phyloP scores from a whole-genome alignment of 192 early-diverging fungal genomes.

The Backusella mclennaniae region DNA sequence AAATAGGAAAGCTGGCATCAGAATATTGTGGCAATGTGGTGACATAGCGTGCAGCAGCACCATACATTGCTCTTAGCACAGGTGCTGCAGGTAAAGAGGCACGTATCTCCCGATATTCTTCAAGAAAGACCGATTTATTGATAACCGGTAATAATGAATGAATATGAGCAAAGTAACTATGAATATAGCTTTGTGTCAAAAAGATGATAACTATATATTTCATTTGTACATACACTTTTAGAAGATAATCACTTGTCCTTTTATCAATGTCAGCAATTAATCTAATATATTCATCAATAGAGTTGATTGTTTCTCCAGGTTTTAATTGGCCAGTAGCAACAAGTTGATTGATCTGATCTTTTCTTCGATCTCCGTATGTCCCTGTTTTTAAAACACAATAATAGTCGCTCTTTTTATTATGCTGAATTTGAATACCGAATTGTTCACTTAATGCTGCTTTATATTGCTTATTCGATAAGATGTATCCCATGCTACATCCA shows the following conservation, averaged over 20 bases:
- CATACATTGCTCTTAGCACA: slow-evolving; percentile 33
- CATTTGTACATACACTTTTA: slow-evolving; percentile 20
- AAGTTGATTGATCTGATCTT: neutral
- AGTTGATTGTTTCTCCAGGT: neutral
- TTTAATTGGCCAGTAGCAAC: neutral
- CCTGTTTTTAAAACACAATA: slow-evolving; percentile 19
- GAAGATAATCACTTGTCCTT: slow-evolving; percentile 24
- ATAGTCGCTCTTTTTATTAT: neutral
- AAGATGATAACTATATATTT: neutral
- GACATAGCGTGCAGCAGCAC: slow-evolving; percentile 30
- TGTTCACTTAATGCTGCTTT: neutral
- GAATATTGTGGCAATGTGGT: slow-evolving; percentile 10
- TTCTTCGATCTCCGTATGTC: slow-evolving; percentile 18
- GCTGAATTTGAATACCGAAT: neutral
- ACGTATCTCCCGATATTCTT: slow-evolving; percentile 28
- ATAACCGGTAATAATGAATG: slow-evolving; percentile 72
- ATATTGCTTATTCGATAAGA: neutral
- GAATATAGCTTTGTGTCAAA: neutral
- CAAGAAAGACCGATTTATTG: slow-evolving; percentile 60
- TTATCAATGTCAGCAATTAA: slow-evolving; percentile 21
- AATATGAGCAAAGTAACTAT: slow-evolving; percentile 60
- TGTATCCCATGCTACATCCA: neutral
- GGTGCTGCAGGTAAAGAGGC: slow-evolving; percentile 27
- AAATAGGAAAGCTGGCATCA: neutral
- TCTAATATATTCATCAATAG: slow-evolving; percentile 25